These are phyloP conservation scores for Marasmius sp. DNA, from an alignment of 1,284 basidiomycete species.

Conservation along the genomic window DNA sequence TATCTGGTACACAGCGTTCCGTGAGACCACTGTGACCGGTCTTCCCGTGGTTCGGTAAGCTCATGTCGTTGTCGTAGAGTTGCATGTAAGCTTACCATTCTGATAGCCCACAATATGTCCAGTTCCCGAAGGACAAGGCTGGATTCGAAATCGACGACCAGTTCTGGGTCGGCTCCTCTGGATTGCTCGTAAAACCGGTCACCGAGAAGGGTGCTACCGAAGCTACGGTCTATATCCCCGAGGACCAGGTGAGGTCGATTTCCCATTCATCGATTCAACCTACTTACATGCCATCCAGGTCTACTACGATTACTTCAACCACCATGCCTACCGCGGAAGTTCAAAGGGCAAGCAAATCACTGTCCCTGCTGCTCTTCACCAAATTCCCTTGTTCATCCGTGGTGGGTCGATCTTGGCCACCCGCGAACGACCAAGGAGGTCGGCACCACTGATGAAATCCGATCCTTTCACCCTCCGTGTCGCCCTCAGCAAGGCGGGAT, in stretches of 20 bases:
- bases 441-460: constrained; percentile 84
- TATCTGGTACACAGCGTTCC: constrained; percentile 97
- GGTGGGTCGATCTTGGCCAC: constrained; percentile 92
- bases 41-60: constrained; percentile 76
- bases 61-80: background rate
- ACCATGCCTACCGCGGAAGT: constrained; percentile 64
- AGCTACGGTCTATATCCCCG: constrained; percentile 82
- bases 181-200: constrained; percentile 91
- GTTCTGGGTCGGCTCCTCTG: constrained; percentile 88
- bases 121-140: constrained; percentile 84
- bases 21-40: constrained; percentile 79
- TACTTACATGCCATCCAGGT: constrained; percentile 46
- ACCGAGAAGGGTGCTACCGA: constrained; percentile 74
- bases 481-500: constrained; percentile 67
- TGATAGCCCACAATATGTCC: constrained; percentile 85
- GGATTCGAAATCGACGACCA: constrained; percentile 94
- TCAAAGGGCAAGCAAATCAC: constrained; percentile 66
- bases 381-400: constrained; percentile 84
- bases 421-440: constrained; percentile 83
- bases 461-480: constrained; percentile 95
- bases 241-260: constrained; percentile 66
- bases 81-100: background rate
- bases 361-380: constrained; percentile 75
- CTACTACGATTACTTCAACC: constrained; percentile 93
- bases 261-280: background rate